Base-by-base conservation (phyloP, 2,329 filamentous ascomycete species). In the Phialophora verrucosa region DNA sequence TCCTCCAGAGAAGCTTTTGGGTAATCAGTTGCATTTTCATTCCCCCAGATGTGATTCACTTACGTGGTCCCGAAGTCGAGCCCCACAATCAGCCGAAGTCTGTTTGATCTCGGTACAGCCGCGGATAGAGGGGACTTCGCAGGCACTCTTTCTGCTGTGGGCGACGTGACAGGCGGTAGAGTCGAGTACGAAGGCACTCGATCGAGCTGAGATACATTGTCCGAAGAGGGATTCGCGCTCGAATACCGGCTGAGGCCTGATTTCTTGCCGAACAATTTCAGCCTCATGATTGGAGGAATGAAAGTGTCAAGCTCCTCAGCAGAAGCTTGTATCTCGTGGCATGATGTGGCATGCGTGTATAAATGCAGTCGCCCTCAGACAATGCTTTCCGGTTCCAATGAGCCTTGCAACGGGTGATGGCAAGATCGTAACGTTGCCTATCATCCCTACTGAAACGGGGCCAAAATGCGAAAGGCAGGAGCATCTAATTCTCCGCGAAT, bases 1-100 rank as follows among this genome's bases (percentile, higher is more conserved):
- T 5, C 42, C 42, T 47, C 42, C 42, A 47, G 42, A 47, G 42
- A 47, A 47, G 42, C 42, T 47, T n/a, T 20, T 47, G 5, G n/a
- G n/a, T 20, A 14, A n/a, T 47, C 42, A 47, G n/a, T 47, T 47
- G 14, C 4, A 31, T 31, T 1, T 47, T 17, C 4, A 1, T 47
- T 20, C 5, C 5, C 14, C 14, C 42, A 6, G 4, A 20, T n/a
- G 12, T 47, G 42, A 17, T 14, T 12, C 42, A 47, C 42, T 47
- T 47, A 47, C 42, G 42, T 47, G n/a, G 42, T 47, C 42, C 42
- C 42, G 6, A 47, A 47, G 42, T 47, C 42, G n/a, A 47, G 42
- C 12, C 42, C 42, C 12, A 47, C 42, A n/a, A 47, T 47, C 42
- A 47, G 42, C 4, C 42, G 42, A n/a, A 47, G 42, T 10, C 17